Conservation (phyloP, 1,284 basidiomycete genomes). For the Golubevia pallescens region DNA sequence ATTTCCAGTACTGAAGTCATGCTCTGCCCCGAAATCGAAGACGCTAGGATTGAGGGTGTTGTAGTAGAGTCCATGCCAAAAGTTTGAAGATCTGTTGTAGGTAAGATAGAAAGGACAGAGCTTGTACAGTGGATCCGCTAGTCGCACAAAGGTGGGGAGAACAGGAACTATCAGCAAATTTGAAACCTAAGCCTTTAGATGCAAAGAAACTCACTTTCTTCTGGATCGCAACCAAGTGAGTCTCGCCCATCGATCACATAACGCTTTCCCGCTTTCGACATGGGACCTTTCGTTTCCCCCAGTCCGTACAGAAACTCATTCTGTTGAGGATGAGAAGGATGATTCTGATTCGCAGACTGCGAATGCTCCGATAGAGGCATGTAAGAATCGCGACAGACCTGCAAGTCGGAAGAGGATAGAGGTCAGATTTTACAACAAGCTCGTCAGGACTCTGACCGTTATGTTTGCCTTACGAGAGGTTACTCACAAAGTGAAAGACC, state of each 20-base stretch:
- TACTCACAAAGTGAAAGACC: slow-evolving; percentile 17
- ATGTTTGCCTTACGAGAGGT: neutral
- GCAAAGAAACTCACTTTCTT: slow-evolving; percentile 19
- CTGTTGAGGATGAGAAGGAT: slow-evolving; percentile 11
- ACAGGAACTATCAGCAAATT: neutral
- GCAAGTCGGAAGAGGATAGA: neutral
- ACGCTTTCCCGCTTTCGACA: slow-evolving; percentile 23
- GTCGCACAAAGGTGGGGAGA: neutral
- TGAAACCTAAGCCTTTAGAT: neutral
- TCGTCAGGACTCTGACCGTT: too few species aligned
- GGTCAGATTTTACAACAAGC: neutral
- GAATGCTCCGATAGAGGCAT: slow-evolving; percentile 21
- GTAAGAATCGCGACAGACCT: slow-evolving; percentile 21
- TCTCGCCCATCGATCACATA: slow-evolving; percentile 27
- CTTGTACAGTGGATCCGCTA: slow-evolving; percentile 18
- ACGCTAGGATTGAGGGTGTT: slow-evolving; percentile 19
- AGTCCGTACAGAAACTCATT: slow-evolving; percentile 28
- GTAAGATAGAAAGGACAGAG: slow-evolving; percentile 20
- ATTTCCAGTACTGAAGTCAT: slow-evolving; percentile 22
- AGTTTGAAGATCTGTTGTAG: slow-evolving; percentile 12
- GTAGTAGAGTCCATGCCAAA: slow-evolving; percentile 30
- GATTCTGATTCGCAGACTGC: neutral
- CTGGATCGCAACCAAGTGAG: slow-evolving; percentile 15
- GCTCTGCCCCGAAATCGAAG: slow-evolving; percentile 26
- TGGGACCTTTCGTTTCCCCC: slow-evolving; percentile 20